These are phyloP conservation scores for Calonectria hongkongensis DNA, from an alignment of 2,329 filamentous ascomycete genomes.

Conservation along the genomic window DNA sequence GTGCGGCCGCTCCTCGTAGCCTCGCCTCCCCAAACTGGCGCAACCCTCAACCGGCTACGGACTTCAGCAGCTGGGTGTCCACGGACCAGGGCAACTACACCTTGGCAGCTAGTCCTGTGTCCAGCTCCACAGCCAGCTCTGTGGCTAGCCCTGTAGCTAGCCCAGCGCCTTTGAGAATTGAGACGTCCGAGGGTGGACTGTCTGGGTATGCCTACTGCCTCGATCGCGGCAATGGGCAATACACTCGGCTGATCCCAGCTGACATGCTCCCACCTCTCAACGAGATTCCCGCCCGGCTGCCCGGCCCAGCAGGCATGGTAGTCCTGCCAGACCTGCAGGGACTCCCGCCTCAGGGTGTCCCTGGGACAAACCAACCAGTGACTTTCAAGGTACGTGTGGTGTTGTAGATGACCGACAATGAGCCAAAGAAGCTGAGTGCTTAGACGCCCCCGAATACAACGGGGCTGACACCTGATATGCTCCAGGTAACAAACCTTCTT, in stretches of 20 bases:
- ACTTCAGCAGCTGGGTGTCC: conserved; percentile 28
- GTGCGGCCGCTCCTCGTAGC: conserved; percentile 47
- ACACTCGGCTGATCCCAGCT: conserved; percentile 73
- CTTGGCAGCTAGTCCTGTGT: conserved; percentile 15
- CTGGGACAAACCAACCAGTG: conserved; percentile 61
- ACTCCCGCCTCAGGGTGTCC: conserved; percentile 61
- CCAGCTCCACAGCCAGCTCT: not conserved
- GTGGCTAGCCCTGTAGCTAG: not conserved
- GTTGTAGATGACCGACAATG: not conserved
- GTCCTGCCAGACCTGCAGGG: conserved; percentile 66
- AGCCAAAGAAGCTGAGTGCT: conserved; percentile 55
- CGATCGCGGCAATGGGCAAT: conserved; percentile 71
- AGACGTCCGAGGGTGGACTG: conserved; percentile 17
- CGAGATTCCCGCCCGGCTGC: conserved; percentile 66
- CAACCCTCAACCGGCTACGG: conserved; percentile 35
- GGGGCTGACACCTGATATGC: conserved; percentile 54
- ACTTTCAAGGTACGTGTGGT: conserved; percentile 62
- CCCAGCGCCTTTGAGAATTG: not conserved
- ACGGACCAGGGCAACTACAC: conserved; percentile 42
- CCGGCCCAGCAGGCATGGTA: conserved; percentile 65
- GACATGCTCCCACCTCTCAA: conserved; percentile 69
- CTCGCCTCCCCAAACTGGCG: conserved; percentile 50
- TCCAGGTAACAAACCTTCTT: conserved; percentile 57
- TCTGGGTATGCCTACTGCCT: conserved; percentile 69
- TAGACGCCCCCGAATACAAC: conserved; percentile 49